These are phyloP conservation scores for Termitomyces sp. DNA, from an alignment of 768 basidiomycete species.

Conservation along the genomic window DNA sequence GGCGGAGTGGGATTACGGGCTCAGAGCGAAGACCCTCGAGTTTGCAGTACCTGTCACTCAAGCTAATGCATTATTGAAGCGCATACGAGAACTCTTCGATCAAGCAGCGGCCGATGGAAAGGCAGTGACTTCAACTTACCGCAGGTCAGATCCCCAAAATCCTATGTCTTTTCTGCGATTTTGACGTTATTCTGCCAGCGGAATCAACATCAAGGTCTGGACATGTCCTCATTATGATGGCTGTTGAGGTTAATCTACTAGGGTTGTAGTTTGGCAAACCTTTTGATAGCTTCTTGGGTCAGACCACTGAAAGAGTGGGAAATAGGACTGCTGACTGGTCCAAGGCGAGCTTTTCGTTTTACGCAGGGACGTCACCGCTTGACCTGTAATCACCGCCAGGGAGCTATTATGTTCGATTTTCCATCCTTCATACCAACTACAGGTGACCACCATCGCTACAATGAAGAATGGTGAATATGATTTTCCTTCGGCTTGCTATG, in stretches of 20 bases:
- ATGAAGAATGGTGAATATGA: conserved; percentile 26
- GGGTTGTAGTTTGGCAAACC: conserved; percentile 27
- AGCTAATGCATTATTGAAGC: conserved; percentile 25
- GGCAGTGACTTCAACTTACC: conserved; percentile 32
- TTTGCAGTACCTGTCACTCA: conserved; percentile 29
- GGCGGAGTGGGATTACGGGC: conserved; percentile 32
- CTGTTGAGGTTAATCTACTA: not conserved
- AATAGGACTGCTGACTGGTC: conserved; percentile 32
- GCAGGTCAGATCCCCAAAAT: conserved; percentile 18
- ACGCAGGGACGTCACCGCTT: not conserved
- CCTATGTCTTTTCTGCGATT: not conserved
- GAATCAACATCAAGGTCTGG: conserved; percentile 1
- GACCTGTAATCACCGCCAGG: conserved; percentile 13
- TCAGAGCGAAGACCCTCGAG: conserved; percentile 32
- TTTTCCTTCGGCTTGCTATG: not conserved
- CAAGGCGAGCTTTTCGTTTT: conserved; percentile 20
- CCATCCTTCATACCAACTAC: conserved; percentile 28
- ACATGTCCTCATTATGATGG: not conserved
- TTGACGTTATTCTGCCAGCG: not conserved
- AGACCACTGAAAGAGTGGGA: conserved; percentile 27
- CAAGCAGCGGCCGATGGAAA: conserved; percentile 27
- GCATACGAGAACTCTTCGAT: conserved; percentile 30
- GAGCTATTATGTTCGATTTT: conserved; percentile 37
- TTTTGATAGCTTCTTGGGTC: conserved; percentile 33
- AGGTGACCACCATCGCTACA: conserved; percentile 30